Base-by-base conservation (phyloP, 352 stramenopile species). In the Thalassiosira livingstoniorum region DNA sequence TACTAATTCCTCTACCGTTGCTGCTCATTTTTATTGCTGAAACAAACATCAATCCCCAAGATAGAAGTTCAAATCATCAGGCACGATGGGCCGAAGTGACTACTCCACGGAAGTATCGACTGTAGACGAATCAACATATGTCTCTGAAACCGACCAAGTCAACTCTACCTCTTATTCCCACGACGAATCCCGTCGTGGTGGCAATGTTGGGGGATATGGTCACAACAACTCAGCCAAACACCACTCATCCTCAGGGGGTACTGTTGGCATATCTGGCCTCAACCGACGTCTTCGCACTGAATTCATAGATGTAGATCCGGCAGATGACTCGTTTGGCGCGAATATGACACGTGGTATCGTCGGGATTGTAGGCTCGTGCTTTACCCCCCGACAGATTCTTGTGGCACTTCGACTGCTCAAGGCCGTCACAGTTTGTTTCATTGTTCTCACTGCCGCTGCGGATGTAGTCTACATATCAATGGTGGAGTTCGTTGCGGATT, bases 381-480 rank as follows among this genome's bases (percentile, higher is more conserved):
- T 92, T n/a, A 85, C 76, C 7, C 88, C 88, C 4, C 66, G 84
- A 51, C 84, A 86, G 64, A 82, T 93, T 13, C 65, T 93, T 11
- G 80, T 87, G 15, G 63, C 87, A 5, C 60, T 93, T n/a, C 79
- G 86, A n/a, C 63, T 93, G 45, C 62, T 93, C 0, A 92, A 92
- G 66, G 83, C 84, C 4, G 60, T 91, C 15, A 92, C 84, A 0
- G 83, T 91, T 39, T 81, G 65, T 43, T 91, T 92, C 53, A 67
- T 93, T 21, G 70, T 84, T 21, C 67, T 93, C 21, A 89, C 73
- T 10, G 61, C 86, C 10, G 55, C 70, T 2, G 76, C 88, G 7
- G 75, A 92, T 53, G 7, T 90, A 7, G 88, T 91, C 42, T 93
- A 91, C 53, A 88, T 93, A 66, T 70, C 85, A 25, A 88, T 88